Conservation (phyloP, 2,329 filamentous ascomycete species). For the Trichoderma sp. region DNA sequence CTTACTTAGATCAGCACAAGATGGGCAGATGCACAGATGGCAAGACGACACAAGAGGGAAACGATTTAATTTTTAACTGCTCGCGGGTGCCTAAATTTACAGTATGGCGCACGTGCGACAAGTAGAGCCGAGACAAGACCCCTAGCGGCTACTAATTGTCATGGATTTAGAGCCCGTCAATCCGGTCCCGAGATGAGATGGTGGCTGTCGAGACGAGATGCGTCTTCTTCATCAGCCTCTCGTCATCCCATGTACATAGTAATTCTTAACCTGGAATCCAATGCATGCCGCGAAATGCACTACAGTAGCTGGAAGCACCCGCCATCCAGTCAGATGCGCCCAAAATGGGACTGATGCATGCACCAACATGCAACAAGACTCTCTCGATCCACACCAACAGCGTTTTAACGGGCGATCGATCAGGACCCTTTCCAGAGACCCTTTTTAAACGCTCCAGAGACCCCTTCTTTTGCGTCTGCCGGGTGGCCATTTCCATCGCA, state of each 20-base stretch:
- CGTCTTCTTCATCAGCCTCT: background rate
- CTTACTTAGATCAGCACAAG: background rate
- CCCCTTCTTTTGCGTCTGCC: background rate
- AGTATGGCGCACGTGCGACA: background rate
- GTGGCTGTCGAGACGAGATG: background rate
- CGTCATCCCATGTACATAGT: background rate
- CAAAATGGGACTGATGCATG: no score
- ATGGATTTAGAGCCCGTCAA: background rate
- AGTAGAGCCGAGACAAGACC: background rate
- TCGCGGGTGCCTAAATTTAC: constrained; percentile 6
- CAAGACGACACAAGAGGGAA: background rate
- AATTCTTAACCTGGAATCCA: no score
- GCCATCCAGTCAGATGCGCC: no score
- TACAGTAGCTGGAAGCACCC: no score
- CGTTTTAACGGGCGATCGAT: constrained; percentile 3
- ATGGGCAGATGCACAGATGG: background rate
- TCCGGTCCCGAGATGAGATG: background rate
- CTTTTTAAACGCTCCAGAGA: background rate
- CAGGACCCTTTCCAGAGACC: background rate
- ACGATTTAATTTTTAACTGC: background rate
- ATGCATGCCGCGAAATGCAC: no score
- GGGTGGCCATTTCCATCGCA: background rate
- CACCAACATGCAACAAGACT: background rate
- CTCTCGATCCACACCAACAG: constrained; percentile 1
- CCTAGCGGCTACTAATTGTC: background rate